Evolutionary conservation across 2,329 filamentous ascomycete genomes (phyloP), one percentile per base, ranked within the genome.

Genomic region (Nectriaceae sp.): DNA sequence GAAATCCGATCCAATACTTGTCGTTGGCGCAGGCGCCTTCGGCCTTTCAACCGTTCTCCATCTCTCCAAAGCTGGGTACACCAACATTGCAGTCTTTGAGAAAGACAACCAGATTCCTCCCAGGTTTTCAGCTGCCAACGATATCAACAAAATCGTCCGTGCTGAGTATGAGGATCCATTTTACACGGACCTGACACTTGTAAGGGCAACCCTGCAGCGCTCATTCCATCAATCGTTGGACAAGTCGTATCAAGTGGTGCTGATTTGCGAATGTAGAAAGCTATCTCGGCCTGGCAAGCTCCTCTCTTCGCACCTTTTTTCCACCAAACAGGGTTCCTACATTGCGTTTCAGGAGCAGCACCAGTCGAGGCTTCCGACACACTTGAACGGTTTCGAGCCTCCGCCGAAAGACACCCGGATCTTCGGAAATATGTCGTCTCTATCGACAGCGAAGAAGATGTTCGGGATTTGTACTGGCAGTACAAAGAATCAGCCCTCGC

Each of bases 121-220:
- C 4, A 49, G 49, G 2, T 68, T 66, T 57, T 83, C 82, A 0
- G 82, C 80, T 0, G 80, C 75, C 18, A 80, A 82, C 49, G 80
- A 85, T 53, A 60, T 84, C 21, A 85, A 84, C 61, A 85, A 85
- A 63, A 84, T 84, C 46, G 70, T 84, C 29, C 73, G 80, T 2
- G 78, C 75, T 4, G 79, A 84, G 53, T 84, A 84, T 49, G 77
- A 80, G 51, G 78, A 83, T 49, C 68, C 71, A 0, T 81, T 80
- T 46, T 83, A 84, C 49, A 78, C 78, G 1, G 69, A 80, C 2
- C 59, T 83, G 37, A 75, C 79, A 2, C 65, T 82, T 45, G 77
- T 78, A 64, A 49, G 70, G 15, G 26, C 26, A 8, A 10, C 26
- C 15, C 15, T 10, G 26, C 26, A 15, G 26, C 10, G 26, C 8